These are phyloP conservation scores for Syzygium grande DNA, from an alignment of 345 rosid genomes.

Conservation along the genomic window DNA sequence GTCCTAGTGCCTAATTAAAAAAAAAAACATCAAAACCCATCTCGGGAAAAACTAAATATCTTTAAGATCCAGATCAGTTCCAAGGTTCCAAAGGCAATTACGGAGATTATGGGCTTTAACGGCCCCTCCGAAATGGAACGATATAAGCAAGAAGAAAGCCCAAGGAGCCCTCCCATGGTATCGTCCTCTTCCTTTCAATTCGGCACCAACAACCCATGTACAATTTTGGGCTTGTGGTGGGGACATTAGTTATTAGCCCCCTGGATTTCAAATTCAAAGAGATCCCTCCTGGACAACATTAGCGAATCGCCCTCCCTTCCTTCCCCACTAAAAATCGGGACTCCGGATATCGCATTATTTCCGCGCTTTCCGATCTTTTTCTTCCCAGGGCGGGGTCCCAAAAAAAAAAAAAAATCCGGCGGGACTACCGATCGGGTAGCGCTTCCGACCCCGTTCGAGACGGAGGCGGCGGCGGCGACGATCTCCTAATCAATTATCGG, in stretches of 20 bases:
- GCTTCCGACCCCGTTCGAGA: background rate
- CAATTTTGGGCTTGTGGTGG: background rate
- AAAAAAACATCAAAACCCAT: background rate
- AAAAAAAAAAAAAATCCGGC: background rate
- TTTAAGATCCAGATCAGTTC: background rate
- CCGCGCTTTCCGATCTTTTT: too few relatives aligned
- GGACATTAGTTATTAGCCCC: background rate
- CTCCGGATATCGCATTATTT: background rate
- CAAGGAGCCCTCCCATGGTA: background rate
- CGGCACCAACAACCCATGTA: background rate
- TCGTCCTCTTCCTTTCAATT: background rate
- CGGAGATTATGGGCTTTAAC: background rate
- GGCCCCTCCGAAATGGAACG: background rate
- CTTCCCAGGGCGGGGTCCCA: background rate
- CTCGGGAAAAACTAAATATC: background rate
- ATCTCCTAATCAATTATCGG: background rate
- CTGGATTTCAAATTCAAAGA: background rate
- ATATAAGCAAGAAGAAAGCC: background rate
- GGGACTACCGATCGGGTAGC: background rate
- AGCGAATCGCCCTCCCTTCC: background rate
- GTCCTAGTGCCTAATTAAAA: background rate
- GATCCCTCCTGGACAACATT: background rate
- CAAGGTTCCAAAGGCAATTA: background rate
- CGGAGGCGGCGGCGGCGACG: background rate
- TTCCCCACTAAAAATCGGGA: background rate